Evolutionary conservation across 2,329 filamentous ascomycete genomes (phyloP), one percentile per base, ranked within the genome.

Genomic region (Cercospora sp.): DNA sequence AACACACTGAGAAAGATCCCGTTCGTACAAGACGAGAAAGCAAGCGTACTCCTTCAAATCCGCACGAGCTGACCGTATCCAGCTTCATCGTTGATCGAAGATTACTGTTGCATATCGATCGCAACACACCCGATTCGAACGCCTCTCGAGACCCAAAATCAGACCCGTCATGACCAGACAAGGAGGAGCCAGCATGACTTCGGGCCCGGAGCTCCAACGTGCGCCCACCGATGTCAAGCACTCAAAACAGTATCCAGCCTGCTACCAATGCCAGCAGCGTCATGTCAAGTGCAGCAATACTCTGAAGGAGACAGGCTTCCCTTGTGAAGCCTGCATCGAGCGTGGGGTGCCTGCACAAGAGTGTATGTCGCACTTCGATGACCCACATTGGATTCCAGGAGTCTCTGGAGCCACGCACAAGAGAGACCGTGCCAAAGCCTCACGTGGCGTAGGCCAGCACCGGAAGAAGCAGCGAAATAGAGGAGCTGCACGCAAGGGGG

Each of bases 221-320:
- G 16, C 13, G 16, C 26, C 53, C 4, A 18, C 18, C 23, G 53
- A 57, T 10, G 23, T 31, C 53, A 57, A 57, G 53, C 53, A 57
- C 53, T 57, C 53, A n/a, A 57, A 31, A n/a, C 18, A 57, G 6
- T 57, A 23, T 23, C 59, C 59, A 45, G 59, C 59, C 20, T 61
- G 59, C 59, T 26, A 2, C 10, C 59, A 28, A 4, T 61, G 59
- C 12, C 10, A 20, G 20, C 20, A 61, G 13, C 59, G 59, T 5
- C 33, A n/a, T 5, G 59, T 42, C 10, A 61, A 61, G 12, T 61
- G 59, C 36, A 61, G 59, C 23, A 61, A 61, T 13, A 61, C 59
- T 33, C 16, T 13, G 33, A 23, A 61, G 10, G 9, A 61, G 33
- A 61, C 59, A 23, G 59, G 59, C 12, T 61, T 61, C 33, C 36